These are phyloP conservation scores for Apium graveolens DNA, from an alignment of 129 eudicot species.

Conservation along the genomic window DNA sequence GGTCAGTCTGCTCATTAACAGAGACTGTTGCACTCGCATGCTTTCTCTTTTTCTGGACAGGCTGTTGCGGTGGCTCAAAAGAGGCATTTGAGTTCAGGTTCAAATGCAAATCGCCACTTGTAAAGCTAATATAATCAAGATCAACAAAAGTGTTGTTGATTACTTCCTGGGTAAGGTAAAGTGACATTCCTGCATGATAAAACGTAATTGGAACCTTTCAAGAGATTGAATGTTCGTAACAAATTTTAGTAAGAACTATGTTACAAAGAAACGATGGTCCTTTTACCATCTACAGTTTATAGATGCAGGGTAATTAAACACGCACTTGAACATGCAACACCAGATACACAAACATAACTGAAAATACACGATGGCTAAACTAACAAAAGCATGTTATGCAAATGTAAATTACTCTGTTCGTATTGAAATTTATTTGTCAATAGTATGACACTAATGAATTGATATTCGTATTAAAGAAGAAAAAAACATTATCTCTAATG, in stretches of 20 bases:
- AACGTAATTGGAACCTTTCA: not conserved
- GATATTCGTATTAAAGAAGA: not conserved
- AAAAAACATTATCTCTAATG: not conserved
- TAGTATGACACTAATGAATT: not conserved
- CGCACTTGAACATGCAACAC: not conserved
- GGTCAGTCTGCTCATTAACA: slow-evolving; percentile 30
- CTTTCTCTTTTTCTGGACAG: slow-evolving; percentile 70
- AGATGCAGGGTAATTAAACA: not conserved
- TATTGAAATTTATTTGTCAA: not conserved
- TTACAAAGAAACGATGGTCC: not conserved
- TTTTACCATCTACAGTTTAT: not conserved
- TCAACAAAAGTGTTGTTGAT: slow-evolving; percentile 44
- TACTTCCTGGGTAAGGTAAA: slow-evolving; percentile 50
- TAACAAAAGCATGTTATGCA: not conserved
- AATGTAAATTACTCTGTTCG: not conserved
- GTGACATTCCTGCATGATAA: slow-evolving; percentile 54
- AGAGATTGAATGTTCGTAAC: not conserved
- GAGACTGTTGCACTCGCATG: slow-evolving; percentile 33
- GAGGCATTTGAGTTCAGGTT: slow-evolving; percentile 19
- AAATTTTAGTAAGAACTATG: not conserved
- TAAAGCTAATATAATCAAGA: slow-evolving; percentile 32
- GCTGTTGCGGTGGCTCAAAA: slow-evolving; percentile 23
- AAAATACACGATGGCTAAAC: not conserved
- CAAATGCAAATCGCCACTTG: slow-evolving; percentile 20
- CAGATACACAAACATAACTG: not conserved